phyloP scores from a whole-genome alignment of 2,329 filamentous ascomycete genomes.

The Calonectria ilicicola region DNA sequence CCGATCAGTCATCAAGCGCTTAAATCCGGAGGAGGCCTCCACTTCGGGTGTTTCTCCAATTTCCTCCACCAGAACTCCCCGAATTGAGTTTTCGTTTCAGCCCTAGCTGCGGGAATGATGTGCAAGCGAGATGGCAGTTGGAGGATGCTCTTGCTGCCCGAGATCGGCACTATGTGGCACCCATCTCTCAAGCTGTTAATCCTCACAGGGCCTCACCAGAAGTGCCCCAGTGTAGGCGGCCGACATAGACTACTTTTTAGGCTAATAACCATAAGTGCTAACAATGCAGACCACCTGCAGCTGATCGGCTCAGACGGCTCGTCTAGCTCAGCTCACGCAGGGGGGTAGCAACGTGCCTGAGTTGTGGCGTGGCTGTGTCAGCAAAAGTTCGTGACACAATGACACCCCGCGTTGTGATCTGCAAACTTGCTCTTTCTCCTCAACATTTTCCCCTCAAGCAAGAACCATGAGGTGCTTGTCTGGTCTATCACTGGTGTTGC shows the following conservation, averaged over 20 bases:
- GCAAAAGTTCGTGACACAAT: neutral
- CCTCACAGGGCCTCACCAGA: neutral
- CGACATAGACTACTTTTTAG: neutral
- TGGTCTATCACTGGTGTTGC: neutral
- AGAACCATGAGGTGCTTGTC: neutral
- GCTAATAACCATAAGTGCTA: slow-evolving; percentile 1
- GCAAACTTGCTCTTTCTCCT: neutral
- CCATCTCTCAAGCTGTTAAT: too few relatives aligned
- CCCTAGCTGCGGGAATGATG: neutral
- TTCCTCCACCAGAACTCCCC: neutral
- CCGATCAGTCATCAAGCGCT: neutral
- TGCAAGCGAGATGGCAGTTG: neutral
- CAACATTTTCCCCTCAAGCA: neutral
- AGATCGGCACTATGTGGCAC: too few relatives aligned
- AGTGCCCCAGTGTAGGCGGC: too few relatives aligned
- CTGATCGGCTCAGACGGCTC: neutral
- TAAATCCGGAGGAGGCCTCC: neutral
- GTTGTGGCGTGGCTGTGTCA: neutral
- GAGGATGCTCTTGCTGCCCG: neutral
- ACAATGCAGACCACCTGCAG: neutral
- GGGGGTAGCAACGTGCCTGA: neutral
- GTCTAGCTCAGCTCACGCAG: neutral
- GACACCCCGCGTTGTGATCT: neutral
- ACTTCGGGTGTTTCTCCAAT: neutral
- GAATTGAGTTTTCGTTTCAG: neutral